Conservation (phyloP, 805 yeast genomes). For the Nakazawaea wyomingensis region DNA sequence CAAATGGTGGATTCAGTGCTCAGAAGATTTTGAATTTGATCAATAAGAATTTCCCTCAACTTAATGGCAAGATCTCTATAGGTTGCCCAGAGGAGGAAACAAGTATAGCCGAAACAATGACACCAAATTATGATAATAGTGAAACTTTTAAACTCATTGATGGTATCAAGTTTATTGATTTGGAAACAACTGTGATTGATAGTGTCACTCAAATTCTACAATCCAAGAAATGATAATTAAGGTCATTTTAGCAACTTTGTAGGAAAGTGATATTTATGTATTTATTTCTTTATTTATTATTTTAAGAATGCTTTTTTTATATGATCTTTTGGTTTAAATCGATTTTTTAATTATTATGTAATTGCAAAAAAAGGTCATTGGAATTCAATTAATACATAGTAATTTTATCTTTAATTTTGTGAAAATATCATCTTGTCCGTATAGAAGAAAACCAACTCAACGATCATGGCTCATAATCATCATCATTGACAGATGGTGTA, state of each 20-base stretch:
- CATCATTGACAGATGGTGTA: slow-evolving; percentile 31
- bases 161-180: slow-evolving; percentile 34
- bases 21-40: slow-evolving; percentile 26
- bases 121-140: slow-evolving; percentile 17
- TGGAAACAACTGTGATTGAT: slow-evolving; percentile 37
- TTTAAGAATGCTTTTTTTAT: no score
- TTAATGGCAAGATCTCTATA: slow-evolving; percentile 38
- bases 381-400: no score
- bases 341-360: no score
- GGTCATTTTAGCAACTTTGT: no score
- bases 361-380: no score
- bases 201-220: slow-evolving; percentile 36
- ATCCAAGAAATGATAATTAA: no score
- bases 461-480: slow-evolving; percentile 15
- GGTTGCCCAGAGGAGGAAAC: slow-evolving; percentile 39
- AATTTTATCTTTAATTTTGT: not conserved
- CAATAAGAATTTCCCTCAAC: slow-evolving; percentile 34
- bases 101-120: no score
- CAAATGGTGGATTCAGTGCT: slow-evolving; percentile 19
- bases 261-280: no score
- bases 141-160: slow-evolving; percentile 18
- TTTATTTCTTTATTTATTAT: no score
- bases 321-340: no score
- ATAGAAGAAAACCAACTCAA: not conserved
- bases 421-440: no score